Evolutionary conservation across 2,329 filamentous ascomycete species (phyloP).

Genomic region (Cytospora chrysosperma): DNA sequence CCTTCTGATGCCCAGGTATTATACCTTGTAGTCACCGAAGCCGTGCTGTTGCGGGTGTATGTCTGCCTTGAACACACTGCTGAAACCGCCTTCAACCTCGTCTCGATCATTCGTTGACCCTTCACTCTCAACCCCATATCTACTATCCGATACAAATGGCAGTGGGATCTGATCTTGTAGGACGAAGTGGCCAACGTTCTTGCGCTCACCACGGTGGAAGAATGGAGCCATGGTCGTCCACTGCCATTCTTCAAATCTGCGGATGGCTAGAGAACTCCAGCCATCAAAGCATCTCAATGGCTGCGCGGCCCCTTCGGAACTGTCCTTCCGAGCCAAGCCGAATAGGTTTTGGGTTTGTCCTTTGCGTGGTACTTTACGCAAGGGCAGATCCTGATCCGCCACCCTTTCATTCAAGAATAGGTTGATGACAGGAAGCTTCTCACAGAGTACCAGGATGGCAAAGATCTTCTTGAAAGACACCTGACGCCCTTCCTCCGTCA

Average conservation of each 20-base stretch:
- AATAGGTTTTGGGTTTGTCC: background rate
- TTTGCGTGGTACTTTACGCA: background rate
- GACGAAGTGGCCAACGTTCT: conserved; percentile 8
- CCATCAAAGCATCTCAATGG: conserved; percentile 10
- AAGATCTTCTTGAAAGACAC: conserved; percentile 20
- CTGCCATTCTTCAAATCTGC: conserved; percentile 24
- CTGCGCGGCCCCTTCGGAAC: background rate
- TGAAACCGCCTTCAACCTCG: conserved; percentile 15
- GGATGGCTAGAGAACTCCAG: conserved; percentile 9
- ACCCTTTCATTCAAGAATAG: conserved; percentile 14
- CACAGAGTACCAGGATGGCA: conserved; percentile 19
- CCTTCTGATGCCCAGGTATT: background rate
- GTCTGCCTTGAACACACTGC: conserved; percentile 16
- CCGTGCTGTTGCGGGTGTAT: conserved; percentile 27
- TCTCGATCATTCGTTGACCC: background rate
- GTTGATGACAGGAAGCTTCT: background rate
- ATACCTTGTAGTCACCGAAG: conserved; percentile 2
- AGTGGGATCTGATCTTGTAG: conserved; percentile 4
- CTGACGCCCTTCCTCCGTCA: background rate
- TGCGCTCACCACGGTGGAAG: background rate
- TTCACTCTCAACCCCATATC: background rate
- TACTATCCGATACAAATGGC: conserved; percentile 4
- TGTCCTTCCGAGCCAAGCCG: background rate
- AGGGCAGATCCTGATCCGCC: conserved; percentile 14
- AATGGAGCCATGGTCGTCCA: conserved; percentile 23